These are phyloP conservation scores for Berkeleyomyces rouxiae DNA, from an alignment of 2,329 filamentous ascomycete species.

Conservation along the genomic window DNA sequence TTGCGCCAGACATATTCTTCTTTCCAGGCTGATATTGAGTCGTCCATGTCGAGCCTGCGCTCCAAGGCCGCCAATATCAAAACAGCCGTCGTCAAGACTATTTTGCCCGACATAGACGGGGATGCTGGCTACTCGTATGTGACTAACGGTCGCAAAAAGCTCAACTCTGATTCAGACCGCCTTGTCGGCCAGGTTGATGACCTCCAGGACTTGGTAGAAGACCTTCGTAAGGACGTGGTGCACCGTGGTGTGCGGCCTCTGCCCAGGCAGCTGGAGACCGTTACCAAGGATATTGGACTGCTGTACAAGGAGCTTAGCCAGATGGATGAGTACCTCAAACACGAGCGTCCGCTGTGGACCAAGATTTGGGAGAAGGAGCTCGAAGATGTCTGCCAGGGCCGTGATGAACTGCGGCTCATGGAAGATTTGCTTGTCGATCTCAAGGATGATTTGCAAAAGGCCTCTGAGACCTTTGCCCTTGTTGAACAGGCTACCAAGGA, in stretches of 20 bases:
- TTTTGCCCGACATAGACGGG: constrained; percentile 54
- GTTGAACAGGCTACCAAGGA: constrained; percentile 98
- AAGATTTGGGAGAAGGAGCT: constrained; percentile 99
- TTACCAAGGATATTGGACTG: constrained; percentile 71
- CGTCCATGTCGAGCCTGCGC: constrained; percentile 71
- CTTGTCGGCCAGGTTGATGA: constrained; percentile 89
- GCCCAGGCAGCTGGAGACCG: constrained; percentile 73
- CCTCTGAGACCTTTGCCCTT: constrained; percentile 77
- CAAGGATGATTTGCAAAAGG: constrained; percentile 89
- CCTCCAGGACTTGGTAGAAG: constrained; percentile 91
- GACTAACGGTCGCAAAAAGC: constrained; percentile 67
- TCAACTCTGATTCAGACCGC: constrained; percentile 74
- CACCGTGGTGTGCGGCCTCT: constrained; percentile 78
- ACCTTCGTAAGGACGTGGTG: constrained; percentile 93
- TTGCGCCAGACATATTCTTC: constrained; percentile 84
- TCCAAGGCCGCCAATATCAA: constrained; percentile 72
- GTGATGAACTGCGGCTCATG: constrained; percentile 87
- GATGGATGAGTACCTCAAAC: constrained; percentile 80
- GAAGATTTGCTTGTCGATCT: constrained; percentile 88
- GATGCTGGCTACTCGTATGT: constrained; percentile 77
- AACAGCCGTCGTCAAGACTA: constrained; percentile 50
- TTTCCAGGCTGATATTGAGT: constrained; percentile 75
- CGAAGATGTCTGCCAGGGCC: constrained; percentile 87
- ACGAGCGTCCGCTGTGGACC: constrained; percentile 92
- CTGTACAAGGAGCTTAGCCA: constrained; percentile 79